Percentiles rank a stretch among this genome's conserved stretches.
Evolutionary conservation across 2,329 filamentous ascomycete species (phyloP).

Genomic region (Pseudovirgaria hyperparasitica): DNA sequence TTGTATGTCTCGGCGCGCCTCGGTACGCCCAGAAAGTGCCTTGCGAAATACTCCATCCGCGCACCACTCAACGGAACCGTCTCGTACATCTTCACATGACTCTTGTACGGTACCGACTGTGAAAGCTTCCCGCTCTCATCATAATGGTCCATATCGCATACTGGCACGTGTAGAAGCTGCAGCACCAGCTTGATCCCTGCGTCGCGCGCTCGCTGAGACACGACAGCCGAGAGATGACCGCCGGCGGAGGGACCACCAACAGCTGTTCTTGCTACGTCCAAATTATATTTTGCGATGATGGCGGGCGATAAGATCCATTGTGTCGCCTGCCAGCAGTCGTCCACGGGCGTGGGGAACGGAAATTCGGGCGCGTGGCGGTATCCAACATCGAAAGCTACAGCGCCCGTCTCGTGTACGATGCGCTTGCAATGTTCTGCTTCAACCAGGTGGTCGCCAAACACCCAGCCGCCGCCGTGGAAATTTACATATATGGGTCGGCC

Average conservation of each 20-base stretch:
- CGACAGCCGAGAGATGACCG: conserved; percentile 26
- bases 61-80: conserved; percentile 21
- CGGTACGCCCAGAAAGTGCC: conserved; percentile 24
- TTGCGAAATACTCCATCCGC: conserved; percentile 28
- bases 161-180: conserved; percentile 25
- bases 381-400: conserved; percentile 26
- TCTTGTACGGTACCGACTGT: conserved; percentile 24
- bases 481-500: no score
- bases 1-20: conserved; percentile 21
- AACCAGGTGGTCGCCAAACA: conserved; percentile 13
- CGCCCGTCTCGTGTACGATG: conserved; percentile 13
- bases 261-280: no score
- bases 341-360: conserved; percentile 20
- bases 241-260: conserved; percentile 29
- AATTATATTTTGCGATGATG: no score
- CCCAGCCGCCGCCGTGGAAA: conserved; percentile 30
- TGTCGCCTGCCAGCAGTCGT: no score
- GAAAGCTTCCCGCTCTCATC: conserved; percentile 23
- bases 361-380: conserved; percentile 32
- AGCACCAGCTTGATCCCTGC: conserved; percentile 21
- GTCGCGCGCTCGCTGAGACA: conserved; percentile 26
- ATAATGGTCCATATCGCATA: conserved; percentile 24
- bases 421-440: conserved; percentile 13
- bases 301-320: no score
- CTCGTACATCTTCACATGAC: conserved; percentile 27